Evolutionary conservation across 169 alveolate species (phyloP), one percentile per base, ranked within the genome.

Genomic region (Plasmodium coatneyi): DNA sequence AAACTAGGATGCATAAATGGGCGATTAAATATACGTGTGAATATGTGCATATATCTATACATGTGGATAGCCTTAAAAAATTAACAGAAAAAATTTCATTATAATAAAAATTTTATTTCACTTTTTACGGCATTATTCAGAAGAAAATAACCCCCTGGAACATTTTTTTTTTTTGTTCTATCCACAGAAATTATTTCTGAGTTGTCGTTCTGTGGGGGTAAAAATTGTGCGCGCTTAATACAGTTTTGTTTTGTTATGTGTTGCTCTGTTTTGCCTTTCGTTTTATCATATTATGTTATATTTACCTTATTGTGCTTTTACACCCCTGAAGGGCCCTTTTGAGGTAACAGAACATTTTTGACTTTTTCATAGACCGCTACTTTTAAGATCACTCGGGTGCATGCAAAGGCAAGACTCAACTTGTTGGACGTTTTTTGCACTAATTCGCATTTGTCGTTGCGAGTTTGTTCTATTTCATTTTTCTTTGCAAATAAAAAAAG

Each of bases 41-140:
- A 34, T 76, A 76, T 3, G 7, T 49, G 60, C 7, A 12, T 49
- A 2, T 3, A 49, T 49, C 25, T 79, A 79, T 79, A 49, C 41
- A 82, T 82, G 36, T 46, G 41, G 25, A 49, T 9, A 82, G 71
- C 46, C 54, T 82, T 82, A 49, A 82, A 41, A 56, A 82, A 30
- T 82, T 52, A 82, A n/a, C 49, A 56, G 14, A 82, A 52, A 80
- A 14, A 19, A 28, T 80, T 80, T 80, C 32, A 80, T 80, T 80
- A 80, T 41, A 80, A 12, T 10, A 80, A 41, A 80, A 80, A 22
- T 7, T 41, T 49, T 34, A 82, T 32, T 49, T 49, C 71, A 30
- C 41, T 56, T 46, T 52, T 83, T 34, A 36, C 25, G 49, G 16
- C 60, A 83, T 19, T 70, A 22, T 28, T 19, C 46, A 52, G 25